phyloP scores from a whole-genome alignment of 495 filamentous ascomycete species.

The Acidiella bohemica region DNA sequence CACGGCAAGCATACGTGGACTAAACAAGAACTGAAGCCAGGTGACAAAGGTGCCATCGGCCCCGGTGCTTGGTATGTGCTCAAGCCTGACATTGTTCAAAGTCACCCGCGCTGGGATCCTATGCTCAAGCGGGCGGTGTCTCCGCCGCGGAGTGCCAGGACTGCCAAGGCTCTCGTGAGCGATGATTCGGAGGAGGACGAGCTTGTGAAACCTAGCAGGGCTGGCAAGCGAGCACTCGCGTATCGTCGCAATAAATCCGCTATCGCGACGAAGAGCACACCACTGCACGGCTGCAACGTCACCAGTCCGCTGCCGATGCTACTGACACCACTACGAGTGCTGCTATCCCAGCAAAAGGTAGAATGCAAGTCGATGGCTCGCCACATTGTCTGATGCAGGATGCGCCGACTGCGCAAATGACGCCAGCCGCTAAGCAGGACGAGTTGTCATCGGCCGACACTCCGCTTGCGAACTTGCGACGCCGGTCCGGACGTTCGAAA shows the following conservation, averaged over 20 bases:
- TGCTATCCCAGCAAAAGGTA: too few species aligned
- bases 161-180: background rate
- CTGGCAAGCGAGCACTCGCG: background rate
- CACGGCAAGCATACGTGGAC: background rate
- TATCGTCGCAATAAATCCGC: background rate
- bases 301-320: too few species aligned
- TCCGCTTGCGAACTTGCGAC: too few species aligned
- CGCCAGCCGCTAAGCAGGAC: too few species aligned
- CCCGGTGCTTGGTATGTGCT: background rate
- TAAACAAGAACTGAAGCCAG: background rate
- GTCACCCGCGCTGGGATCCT: slow-evolving; percentile 9
- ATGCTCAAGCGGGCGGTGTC: slow-evolving; percentile 12
- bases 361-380: too few species aligned
- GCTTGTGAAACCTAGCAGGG: slow-evolving; percentile 1
- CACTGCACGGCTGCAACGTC: too few species aligned
- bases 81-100: background rate
- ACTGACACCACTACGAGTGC: too few species aligned
- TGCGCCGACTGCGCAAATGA: too few species aligned
- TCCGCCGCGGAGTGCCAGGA: background rate
- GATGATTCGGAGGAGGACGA: background rate
- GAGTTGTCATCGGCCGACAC: too few species aligned
- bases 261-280: background rate
- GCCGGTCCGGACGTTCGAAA: too few species aligned
- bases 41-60: background rate
- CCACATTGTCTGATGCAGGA: too few species aligned